Evolutionary conservation across 1,139 yeast species (phyloP), one percentile per base, ranked within the genome.

Genomic region (Kazachstania sp.): DNA sequence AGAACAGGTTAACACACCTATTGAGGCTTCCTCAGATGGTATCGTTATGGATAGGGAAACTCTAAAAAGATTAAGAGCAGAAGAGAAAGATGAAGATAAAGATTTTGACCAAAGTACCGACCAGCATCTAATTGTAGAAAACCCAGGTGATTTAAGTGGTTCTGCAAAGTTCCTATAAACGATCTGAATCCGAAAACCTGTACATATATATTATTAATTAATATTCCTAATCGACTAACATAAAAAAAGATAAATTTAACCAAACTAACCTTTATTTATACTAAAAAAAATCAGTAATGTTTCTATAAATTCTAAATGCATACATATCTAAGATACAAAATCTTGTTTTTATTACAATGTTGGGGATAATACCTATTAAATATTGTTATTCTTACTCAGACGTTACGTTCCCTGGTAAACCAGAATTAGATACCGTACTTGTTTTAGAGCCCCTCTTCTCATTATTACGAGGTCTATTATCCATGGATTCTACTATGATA

Each of bases 111-210:
- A 66, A 4, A 54, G 60, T 2, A 63, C 68, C 7, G 62, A 61
- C 11, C 51, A 52, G 9, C 71, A 68, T 47, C 48, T 66, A 4
- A 59, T 68, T 13, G 68, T 67, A 15, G 65, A 63, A 30, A 59
- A 51, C 1, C 69, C 71, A 1, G 72, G 72, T 15, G 70, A 67
- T 20, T 58, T 64, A 31, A 56, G 54, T 11, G 58, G 55, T 7
- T 64, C 68, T 4, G 70, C 69, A 4, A 65, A 58, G 49, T 69
- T 68, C 47, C 50, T 69, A 39, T 69, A 49, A 58, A 23, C 9
- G 5, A 3, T 23, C 8, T 20, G n/a, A n/a, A 19, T 15, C 3
- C 16, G 15, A 8, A 19, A 20, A 11, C 26, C 7, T 35, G 26
- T 13, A 20, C n/a, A n/a, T n/a, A n/a, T 15, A 23, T n/a, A n/a